These are phyloP conservation scores for Nemania sp. DNA, from an alignment of 2,329 filamentous ascomycete genomes.

Conservation along the genomic window DNA sequence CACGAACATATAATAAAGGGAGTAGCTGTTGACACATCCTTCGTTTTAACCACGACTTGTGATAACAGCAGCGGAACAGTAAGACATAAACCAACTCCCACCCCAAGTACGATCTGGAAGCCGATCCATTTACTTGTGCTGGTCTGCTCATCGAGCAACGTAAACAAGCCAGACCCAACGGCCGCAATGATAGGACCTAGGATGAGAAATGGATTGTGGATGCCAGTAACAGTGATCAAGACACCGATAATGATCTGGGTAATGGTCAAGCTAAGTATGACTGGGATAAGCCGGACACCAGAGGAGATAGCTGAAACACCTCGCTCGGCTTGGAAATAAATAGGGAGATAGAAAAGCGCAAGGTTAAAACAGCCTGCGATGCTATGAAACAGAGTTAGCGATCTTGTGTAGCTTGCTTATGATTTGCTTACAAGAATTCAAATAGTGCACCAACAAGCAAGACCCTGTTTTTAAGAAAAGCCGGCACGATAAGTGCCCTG, in stretches of 20 bases:
- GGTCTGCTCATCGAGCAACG: neutral
- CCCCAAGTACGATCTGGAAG: neutral
- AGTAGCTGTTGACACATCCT: constrained; percentile 21
- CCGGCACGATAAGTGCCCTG: constrained; percentile 18
- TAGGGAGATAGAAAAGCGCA: constrained; percentile 1
- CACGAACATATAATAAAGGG: constrained; percentile 22
- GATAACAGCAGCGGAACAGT: neutral
- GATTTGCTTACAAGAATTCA: neutral
- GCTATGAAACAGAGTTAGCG: too few relatives aligned
- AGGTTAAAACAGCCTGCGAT: neutral
- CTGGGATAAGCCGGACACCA: neutral
- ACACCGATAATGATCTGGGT: neutral
- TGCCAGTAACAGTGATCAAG: neutral
- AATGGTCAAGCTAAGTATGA: neutral
- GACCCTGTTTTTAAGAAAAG: constrained; percentile 14
- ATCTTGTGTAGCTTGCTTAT: too few relatives aligned
- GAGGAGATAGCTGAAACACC: neutral
- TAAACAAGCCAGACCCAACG: neutral
- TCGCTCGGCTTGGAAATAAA: neutral
- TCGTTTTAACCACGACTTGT: constrained; percentile 19
- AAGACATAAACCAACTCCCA: neutral
- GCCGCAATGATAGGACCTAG: neutral
- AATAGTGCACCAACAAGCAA: constrained; percentile 12
- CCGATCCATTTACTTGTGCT: neutral
- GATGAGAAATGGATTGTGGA: neutral